Percentiles rank a stretch among this genome's conserved stretches.
These are phyloP conservation scores for Phylloporus sp. DNA, from an alignment of 768 basidiomycete species.

Conservation along the genomic window DNA sequence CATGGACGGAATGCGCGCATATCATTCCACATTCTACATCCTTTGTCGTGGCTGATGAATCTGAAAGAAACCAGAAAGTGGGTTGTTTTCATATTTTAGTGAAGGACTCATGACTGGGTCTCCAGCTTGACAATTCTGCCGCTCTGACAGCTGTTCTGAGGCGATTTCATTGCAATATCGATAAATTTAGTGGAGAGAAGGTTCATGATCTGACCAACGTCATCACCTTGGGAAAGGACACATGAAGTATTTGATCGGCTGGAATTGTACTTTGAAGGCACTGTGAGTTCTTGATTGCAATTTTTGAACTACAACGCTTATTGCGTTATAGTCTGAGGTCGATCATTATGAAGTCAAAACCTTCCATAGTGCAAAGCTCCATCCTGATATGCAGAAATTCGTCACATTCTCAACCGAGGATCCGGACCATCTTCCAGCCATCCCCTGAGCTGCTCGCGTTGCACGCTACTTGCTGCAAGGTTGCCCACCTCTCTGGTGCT, in stretches of 20 bases:
- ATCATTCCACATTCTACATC: constrained; percentile 6
- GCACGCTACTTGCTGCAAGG: constrained; percentile 23
- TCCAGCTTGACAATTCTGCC: constrained; percentile 3
- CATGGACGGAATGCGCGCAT: not conserved
- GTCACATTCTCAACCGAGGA: constrained; percentile 4
- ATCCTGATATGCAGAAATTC: not conserved
- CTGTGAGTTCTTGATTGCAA: not conserved
- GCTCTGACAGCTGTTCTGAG: constrained; percentile 3
- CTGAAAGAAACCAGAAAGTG: not conserved
- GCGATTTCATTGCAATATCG: constrained; percentile 2
- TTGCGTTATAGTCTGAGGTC: not conserved
- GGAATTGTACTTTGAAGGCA: constrained; percentile 6
- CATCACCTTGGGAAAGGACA: not conserved
- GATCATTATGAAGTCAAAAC: constrained; percentile 7
- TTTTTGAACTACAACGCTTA: not conserved
- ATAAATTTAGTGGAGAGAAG: not conserved
- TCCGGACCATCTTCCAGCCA: constrained; percentile 11
- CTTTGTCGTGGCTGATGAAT: not conserved
- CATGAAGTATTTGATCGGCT: constrained; percentile 3
- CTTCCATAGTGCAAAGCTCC: not conserved
- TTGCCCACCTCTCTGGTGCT: constrained; percentile 25
- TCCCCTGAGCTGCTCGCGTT: constrained; percentile 9
- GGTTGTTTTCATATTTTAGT: not conserved
- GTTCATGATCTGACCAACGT: constrained; percentile 10
- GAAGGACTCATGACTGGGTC: not conserved